Conservation (phyloP, 2,329 filamentous ascomycete species). For the Pyrenophora seminiperda region DNA sequence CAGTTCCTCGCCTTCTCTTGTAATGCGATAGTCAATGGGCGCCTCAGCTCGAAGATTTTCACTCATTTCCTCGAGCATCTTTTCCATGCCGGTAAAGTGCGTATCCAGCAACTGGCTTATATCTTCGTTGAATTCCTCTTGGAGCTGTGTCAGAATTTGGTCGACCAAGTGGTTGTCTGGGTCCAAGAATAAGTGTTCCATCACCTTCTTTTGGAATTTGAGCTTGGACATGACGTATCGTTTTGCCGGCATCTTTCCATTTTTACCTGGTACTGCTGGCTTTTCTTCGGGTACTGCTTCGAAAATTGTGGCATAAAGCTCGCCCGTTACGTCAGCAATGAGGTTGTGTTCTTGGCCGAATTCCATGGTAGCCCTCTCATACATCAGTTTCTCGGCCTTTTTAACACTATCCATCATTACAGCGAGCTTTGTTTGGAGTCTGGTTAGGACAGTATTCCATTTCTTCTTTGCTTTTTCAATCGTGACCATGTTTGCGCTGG, state of each 20-base stretch:
- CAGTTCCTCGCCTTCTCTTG: constrained; percentile 2
- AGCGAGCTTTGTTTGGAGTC: constrained; percentile 11
- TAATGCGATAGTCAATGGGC: constrained; percentile 12
- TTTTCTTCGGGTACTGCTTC: constrained; percentile 9
- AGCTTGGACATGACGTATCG: constrained; percentile 16
- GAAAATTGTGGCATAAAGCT: constrained; percentile 21
- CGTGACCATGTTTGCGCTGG: constrained; percentile 20
- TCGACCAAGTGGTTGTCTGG: constrained; percentile 19
- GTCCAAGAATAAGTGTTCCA: constrained; percentile 10
- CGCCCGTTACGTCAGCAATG: constrained; percentile 18
- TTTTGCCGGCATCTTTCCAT: constrained; percentile 7
- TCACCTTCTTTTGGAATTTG: constrained; percentile 18
- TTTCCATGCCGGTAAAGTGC: constrained; percentile 6
- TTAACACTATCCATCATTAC: constrained; percentile 8
- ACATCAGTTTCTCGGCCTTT: not conserved
- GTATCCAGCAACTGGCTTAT: constrained; percentile 39
- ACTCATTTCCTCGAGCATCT: constrained; percentile 3
- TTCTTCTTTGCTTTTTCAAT: constrained; percentile 25
- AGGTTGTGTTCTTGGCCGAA: constrained; percentile 19
- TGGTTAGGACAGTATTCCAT: not conserved
- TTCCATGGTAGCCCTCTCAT: constrained; percentile 16
- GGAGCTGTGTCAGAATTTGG: constrained; percentile 10
- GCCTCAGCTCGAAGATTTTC: constrained; percentile 3
- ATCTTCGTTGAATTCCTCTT: constrained; percentile 55
- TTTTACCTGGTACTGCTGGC: not conserved